Evolutionary conservation across 2,329 filamentous ascomycete species (phyloP), one percentile per base, ranked within the genome.

Genomic region (Echinosphaeria canescens): DNA sequence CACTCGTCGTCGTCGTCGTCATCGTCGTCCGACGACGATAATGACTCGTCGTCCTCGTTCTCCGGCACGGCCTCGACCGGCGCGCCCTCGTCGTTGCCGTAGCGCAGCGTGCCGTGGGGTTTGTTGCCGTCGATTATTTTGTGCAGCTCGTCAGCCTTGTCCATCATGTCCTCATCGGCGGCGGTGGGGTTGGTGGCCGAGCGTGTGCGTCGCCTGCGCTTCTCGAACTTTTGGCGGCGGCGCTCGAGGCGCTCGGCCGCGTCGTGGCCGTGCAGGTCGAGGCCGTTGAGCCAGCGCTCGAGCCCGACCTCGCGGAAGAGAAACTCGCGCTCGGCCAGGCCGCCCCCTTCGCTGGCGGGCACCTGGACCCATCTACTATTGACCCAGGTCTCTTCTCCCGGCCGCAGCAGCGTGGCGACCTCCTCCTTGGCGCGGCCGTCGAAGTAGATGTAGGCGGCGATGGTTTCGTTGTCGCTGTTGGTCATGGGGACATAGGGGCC

Each of bases 361-460:
- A 98, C 71, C 43, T 90, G 85, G 26, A 98, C 88, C 88, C 88
- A 98, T 39, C 88, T 65, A 29, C 82, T 93, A 43, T 95, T 98
- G 14, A 98, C 90, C 88, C 88, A 98, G 2, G 88, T 98, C 52
- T 98, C 88, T 46, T 95, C 88, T 14, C 88, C 85, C 10, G 84
- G 75, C 29, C 88, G 65, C 27, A 98, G 58, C 30, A 98, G 56
- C 10, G 88, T 98, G 27, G 88, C 88, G 3, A 98, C 90, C 52
- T 98, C 88, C 47, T 98, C 88, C 48, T 98, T 98, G 32, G 68
- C 66, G 34, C 88, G 64, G 12, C 88, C 88, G 49, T 98, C 88
- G 43, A 98, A 98, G 54, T 98, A 98, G 39, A 98, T 95, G 49
- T 98, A 98, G 20, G 85, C 88, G 17, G 88, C 88, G 39, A 98